These are phyloP conservation scores for Tylopilus rubrobrunneus DNA, from an alignment of 768 basidiomycete species.

Conservation along the genomic window DNA sequence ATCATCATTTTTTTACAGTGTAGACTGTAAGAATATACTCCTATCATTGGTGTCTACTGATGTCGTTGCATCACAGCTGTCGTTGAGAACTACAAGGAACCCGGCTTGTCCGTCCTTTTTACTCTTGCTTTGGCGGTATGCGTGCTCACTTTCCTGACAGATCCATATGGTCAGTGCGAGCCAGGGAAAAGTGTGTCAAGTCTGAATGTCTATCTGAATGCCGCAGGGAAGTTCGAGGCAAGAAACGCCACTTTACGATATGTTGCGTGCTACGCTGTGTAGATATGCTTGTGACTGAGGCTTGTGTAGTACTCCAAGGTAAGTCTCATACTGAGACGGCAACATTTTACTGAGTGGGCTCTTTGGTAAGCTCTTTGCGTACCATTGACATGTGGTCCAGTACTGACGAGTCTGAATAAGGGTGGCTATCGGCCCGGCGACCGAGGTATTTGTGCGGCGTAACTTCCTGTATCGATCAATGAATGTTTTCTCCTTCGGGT, in stretches of 20 bases:
- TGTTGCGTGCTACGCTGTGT: slow-evolving; percentile 22
- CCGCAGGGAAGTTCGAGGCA: too few relatives aligned
- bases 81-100: slow-evolving; percentile 63
- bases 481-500: neutral
- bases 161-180: slow-evolving; percentile 66
- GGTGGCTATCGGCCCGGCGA: slow-evolving; percentile 98
- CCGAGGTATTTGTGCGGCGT: slow-evolving; percentile 47
- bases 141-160: neutral
- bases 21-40: neutral
- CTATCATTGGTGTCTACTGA: neutral
- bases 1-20: too few relatives aligned
- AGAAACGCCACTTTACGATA: slow-evolving; percentile 30
- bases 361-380: slow-evolving; percentile 57
- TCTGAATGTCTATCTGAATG: slow-evolving; percentile 14
- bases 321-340: slow-evolving; percentile 13
- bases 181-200: slow-evolving; percentile 20
- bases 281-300: neutral
- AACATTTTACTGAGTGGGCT: slow-evolving; percentile 5
- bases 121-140: neutral
- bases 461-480: neutral
- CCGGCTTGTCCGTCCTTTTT: slow-evolving; percentile 64
- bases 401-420: slow-evolving; percentile 35
- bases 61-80: slow-evolving; percentile 46
- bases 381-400: too few relatives aligned
- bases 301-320: slow-evolving; percentile 30